Percentiles rank a stretch among this genome's conserved stretches.
phyloP scores from a whole-genome alignment of 148 eudicot genomes.

The Amaranthus palmeri region DNA sequence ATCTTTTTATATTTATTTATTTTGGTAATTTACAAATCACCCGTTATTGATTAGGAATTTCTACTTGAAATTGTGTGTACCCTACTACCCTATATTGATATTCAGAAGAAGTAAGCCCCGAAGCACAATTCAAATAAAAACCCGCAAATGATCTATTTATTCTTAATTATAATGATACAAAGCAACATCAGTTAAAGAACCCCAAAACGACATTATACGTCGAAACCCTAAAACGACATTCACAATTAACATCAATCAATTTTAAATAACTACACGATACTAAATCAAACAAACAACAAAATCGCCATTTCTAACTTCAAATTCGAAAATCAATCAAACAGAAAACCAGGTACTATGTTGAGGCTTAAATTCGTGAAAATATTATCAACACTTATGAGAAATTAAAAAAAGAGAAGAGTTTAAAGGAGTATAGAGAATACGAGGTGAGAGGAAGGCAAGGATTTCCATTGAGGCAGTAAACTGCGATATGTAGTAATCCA shows the following conservation, averaged over 20 bases:
- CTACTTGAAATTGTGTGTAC: no score
- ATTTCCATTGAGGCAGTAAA: slow-evolving; percentile 64
- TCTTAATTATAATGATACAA: no score
- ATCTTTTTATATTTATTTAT: no score
- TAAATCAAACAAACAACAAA: neutral
- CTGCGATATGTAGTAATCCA: slow-evolving; percentile 53
- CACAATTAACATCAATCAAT: neutral
- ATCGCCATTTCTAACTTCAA: neutral
- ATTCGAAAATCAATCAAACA: neutral
- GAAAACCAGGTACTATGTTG: neutral
- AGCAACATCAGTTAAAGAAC: no score
- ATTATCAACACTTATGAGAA: neutral
- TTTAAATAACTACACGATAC: neutral
- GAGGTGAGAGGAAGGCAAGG: slow-evolving; percentile 41
- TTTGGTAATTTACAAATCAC: no score
- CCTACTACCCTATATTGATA: no score
- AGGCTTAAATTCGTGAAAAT: neutral
- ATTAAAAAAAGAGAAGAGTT: neutral
- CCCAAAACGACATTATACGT: no score
- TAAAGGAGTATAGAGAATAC: slow-evolving; percentile 22
- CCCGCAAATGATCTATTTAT: no score
- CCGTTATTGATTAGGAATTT: no score
- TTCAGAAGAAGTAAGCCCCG: no score
- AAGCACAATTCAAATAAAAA: no score
- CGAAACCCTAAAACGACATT: no score